Evolutionary conservation across 768 basidiomycete species (phyloP), one percentile per base, ranked within the genome.

Genomic region (Inosperma sp.): DNA sequence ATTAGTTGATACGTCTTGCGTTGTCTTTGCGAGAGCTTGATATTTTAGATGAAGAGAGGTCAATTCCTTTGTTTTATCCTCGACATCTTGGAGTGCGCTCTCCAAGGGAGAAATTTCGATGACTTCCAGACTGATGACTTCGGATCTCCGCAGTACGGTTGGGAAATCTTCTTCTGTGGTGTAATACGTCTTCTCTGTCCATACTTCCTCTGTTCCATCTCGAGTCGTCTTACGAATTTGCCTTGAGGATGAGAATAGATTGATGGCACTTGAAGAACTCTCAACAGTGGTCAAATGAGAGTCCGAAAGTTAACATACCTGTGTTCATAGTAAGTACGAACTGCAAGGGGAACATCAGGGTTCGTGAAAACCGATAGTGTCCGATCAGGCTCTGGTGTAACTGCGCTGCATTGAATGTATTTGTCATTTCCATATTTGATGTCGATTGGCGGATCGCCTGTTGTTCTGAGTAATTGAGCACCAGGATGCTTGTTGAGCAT

Each of bases 401-500:
- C 90, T 2, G 88, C 77, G 2, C 83, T 88, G 60, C 94, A 88
- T 68, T 95, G 93, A 47, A 97, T 91, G 65, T 85, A 90, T 56
- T 89, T 88, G 36, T 84, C 86, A 41, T 72, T 79, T 21, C 89
- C 88, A 57, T 81, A 86, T 17, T 86, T 83, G 49, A 92, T 76
- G 56, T 93, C 89, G 7, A 84, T 84, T 10, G 85, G 77, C 3
- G 93, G 90, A 41, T 94, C 87, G 16, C 84, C 81, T 29, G 77
- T 73, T 2, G 72, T 74, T 62, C 85, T 88, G 40, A 95, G 68
- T 8, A 96, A 67, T 51, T 86, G 86, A 4, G 93, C 89, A 17
- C 83, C 83, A 3, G 89, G 85, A 67, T 93, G 89, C 64, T 94
- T 95, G 66, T 83, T 86, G 48, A 93, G 80, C 83, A 96, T 88